Conservation (phyloP, 257 asterid species). For the Linaria vulgaris region DNA sequence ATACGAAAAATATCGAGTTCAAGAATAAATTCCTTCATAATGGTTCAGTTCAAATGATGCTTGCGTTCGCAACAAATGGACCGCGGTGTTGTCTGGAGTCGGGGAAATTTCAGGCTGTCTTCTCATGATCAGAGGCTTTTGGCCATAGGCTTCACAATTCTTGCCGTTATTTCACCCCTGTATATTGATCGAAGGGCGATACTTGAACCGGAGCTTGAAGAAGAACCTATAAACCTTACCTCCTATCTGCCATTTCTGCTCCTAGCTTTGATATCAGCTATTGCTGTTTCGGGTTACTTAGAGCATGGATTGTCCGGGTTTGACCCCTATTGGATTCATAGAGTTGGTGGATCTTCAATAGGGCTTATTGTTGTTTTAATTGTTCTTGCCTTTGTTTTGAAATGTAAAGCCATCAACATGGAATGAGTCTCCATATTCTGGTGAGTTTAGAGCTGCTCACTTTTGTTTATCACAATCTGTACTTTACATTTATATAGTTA, state of each 20-base stretch:
- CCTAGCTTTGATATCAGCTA: conserved; percentile 38
- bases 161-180: conserved; percentile 55
- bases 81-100: conserved; percentile 25
- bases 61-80: conserved; percentile 29
- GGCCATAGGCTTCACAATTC: conserved; percentile 45
- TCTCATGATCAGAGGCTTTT: conserved; percentile 44
- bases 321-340: conserved; percentile 51
- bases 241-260: conserved; percentile 44
- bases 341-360: conserved; percentile 42
- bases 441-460: too few species aligned
- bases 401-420: conserved; percentile 24
- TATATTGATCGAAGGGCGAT: conserved; percentile 39
- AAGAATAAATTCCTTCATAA: conserved; percentile 4
- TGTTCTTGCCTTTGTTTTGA: conserved; percentile 39
- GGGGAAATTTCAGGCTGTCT: conserved; percentile 37
- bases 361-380: conserved; percentile 37
- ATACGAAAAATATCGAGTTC: not conserved
- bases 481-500: too few species aligned
- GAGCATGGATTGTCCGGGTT: conserved; percentile 38
- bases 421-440: too few species aligned
- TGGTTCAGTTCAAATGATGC: conserved; percentile 9
- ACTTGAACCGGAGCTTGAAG: conserved; percentile 40
- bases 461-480: too few species aligned
- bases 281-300: conserved; percentile 34
- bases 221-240: conserved; percentile 33